phyloP scores from a whole-genome alignment of 148 eudicot genomes.

The Rhododendron mucronatum region DNA sequence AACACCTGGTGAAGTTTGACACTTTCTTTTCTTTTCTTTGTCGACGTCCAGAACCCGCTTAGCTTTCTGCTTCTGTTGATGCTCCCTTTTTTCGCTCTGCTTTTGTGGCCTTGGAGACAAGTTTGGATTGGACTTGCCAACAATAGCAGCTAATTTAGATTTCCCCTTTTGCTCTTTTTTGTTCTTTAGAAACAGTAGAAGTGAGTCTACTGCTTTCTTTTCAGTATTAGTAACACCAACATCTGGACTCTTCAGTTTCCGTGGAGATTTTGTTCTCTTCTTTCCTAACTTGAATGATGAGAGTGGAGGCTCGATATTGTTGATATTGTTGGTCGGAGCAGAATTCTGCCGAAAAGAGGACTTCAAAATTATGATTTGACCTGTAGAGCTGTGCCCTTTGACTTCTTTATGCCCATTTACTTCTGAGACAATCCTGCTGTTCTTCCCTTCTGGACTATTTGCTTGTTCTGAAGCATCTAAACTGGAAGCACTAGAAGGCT shows the following conservation, averaged over 20 bases:
- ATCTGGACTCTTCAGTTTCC: slow-evolving; percentile 9
- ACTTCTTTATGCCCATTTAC: not conserved
- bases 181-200: slow-evolving; percentile 16
- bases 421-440: not conserved
- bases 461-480: slow-evolving; percentile 4
- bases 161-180: slow-evolving; percentile 15
- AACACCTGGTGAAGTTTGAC: not conserved
- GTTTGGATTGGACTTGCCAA: slow-evolving; percentile 9
- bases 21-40: slow-evolving; percentile 12
- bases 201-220: slow-evolving; percentile 6
- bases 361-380: not conserved
- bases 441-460: not conserved
- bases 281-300: slow-evolving; percentile 12
- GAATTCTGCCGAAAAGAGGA: not conserved
- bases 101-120: slow-evolving; percentile 10
- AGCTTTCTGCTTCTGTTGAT: slow-evolving; percentile 5
- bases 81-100: slow-evolving; percentile 16
- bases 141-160: slow-evolving; percentile 14
- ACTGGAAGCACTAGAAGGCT: slow-evolving; percentile 14
- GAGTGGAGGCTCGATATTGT: slow-evolving; percentile 2
- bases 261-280: not conserved
- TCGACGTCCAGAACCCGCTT: not conserved
- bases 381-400: not conserved
- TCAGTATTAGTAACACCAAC: slow-evolving; percentile 8
- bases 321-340: not conserved